phyloP scores from a whole-genome alignment of 2,329 filamentous ascomycete genomes.

The Boeremia lycopersici region DNA sequence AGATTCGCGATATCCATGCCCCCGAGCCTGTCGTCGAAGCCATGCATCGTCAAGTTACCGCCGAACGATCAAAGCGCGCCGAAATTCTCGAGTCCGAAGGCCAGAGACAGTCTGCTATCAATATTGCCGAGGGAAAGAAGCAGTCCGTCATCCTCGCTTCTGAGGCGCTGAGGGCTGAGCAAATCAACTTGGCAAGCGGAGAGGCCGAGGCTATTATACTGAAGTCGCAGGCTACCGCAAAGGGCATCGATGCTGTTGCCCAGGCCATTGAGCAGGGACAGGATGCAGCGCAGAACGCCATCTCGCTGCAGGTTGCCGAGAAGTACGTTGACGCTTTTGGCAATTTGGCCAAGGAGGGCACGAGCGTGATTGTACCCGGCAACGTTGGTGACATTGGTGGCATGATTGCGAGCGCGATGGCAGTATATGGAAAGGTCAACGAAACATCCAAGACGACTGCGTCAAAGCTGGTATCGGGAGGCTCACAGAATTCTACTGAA shows the following conservation, averaged over 20 bases:
- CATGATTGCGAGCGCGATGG: slow-evolving; percentile 96
- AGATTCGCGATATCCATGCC: slow-evolving; percentile 97
- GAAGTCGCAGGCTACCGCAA: slow-evolving; percentile 83
- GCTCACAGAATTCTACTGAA: slow-evolving; percentile 22
- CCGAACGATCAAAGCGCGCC: slow-evolving; percentile 94
- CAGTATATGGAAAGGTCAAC: slow-evolving; percentile 92
- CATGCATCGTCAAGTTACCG: slow-evolving; percentile 98
- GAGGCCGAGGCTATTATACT: slow-evolving; percentile 92
- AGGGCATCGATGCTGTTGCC: slow-evolving; percentile 86
- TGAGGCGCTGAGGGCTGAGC: slow-evolving; percentile 85
- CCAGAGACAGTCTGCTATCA: slow-evolving; percentile 96
- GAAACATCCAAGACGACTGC: slow-evolving; percentile 75
- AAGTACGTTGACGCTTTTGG: slow-evolving; percentile 97
- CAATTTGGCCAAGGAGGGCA: slow-evolving; percentile 92
- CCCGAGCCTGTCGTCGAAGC: slow-evolving; percentile 91
- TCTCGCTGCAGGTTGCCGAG: slow-evolving; percentile 89
- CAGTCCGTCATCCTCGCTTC: slow-evolving; percentile 96
- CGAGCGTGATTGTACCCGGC: slow-evolving; percentile 91
- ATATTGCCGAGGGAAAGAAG: slow-evolving; percentile 97
- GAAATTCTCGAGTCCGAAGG: slow-evolving; percentile 98
- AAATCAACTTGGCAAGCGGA: slow-evolving; percentile 91
- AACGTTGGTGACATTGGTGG: slow-evolving; percentile 95
- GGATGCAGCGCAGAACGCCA: slow-evolving; percentile 77
- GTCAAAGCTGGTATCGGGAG: slow-evolving; percentile 48
- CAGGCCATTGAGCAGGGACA: slow-evolving; percentile 74